Base-by-base conservation (phyloP, 805 yeast genomes). In the Spathaspora girioi region DNA sequence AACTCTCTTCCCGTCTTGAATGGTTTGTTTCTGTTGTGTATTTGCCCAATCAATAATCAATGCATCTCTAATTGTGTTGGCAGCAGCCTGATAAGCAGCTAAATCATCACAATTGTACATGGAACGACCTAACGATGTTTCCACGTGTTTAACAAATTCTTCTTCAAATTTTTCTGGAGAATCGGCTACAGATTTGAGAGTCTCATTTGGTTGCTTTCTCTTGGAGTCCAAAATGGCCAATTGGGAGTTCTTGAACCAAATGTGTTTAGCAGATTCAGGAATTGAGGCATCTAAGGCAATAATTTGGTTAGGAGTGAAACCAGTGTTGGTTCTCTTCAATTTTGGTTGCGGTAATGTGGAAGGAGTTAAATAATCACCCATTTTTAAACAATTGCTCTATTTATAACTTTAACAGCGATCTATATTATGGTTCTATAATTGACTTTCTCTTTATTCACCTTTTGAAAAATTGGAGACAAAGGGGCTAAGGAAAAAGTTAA, bases 71-170 rank as follows among this genome's bases (percentile, higher is more conserved):
- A 91, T 78, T 20, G 94, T 77, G 62, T 77, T 77, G 5, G 96
- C 86, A 40, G 96, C 82, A 0, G 97, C 96, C 65, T 88, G 96
- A 66, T 92, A 91, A 20, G 97, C 97, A 41, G 96, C 97, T 64
- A 91, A 75, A 53, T 86, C 85, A 68, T 92, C 97, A 72, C 97
- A 89, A 63, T 92, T 92, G 79, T 87, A 89, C 75, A 91, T 74
- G 32, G 93, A 89, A 61, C 97, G 80, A n/a, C 96, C 97, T 65
- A 91, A 75, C 1, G 92, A 82, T 42, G 96, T 88, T 69, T 91
- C 97, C 41, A 92, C 97, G 67, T 92, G 96, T 57, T 83, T 80
- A 47, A 91, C 86, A 65, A 91, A 87, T 52, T 78, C 77, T 40
- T 73, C 62, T 65, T 90, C 87, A 60, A 91, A 87, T 27, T 76